Base-by-base conservation (phyloP, 1,139 yeast species). In the Hyphopichia fennica region DNA sequence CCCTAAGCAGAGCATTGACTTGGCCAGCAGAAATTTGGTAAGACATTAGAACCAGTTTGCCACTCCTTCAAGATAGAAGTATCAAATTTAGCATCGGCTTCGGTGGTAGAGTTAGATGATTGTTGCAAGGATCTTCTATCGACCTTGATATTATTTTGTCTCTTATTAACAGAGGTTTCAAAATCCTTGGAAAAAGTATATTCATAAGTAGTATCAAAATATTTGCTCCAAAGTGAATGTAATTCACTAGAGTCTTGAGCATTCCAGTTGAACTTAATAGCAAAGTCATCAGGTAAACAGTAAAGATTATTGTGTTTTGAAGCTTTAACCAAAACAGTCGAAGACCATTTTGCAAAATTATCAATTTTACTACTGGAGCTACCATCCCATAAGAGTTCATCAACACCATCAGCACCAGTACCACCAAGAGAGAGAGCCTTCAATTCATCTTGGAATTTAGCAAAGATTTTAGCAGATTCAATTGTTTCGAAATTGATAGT, bases 11-110 rank as follows among this genome's bases (percentile, higher is more conserved):
- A 34, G 18, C 41, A 38, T 18, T 38, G 36, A 28, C 37, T 33
- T 27, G 41, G 41, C 67, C 67, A 62, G 51, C 66, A 58, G 57
- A 57, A 62, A 62, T 60, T 62, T 48, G 67, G 67, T 47, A 60
- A 60, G 41, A 51, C 33, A 46, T 50, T 53, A 43, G 49, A 29
- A 38, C 49, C 46, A 36, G 43, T 44, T 42, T 46, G 48, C 41
- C 57, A 43, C 30, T 49, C 49, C 36, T 48, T 48, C 40, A 58
- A 51, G 37, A 55, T 44, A 31, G 54, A 47, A 29, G 40, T 38
- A 30, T 57, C 57, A 36, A 50, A 42, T 39, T 45, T 35, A 39
- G 55, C 47, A 41, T 49, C 52, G 32, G 49, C 48, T 42, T 48
- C 50, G 28, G 53, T 37, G 34, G 50, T 45, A 34, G 27, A 17